Evolutionary conservation across 345 rosid genomes (phyloP).

Genomic region (Citrus maxima): DNA sequence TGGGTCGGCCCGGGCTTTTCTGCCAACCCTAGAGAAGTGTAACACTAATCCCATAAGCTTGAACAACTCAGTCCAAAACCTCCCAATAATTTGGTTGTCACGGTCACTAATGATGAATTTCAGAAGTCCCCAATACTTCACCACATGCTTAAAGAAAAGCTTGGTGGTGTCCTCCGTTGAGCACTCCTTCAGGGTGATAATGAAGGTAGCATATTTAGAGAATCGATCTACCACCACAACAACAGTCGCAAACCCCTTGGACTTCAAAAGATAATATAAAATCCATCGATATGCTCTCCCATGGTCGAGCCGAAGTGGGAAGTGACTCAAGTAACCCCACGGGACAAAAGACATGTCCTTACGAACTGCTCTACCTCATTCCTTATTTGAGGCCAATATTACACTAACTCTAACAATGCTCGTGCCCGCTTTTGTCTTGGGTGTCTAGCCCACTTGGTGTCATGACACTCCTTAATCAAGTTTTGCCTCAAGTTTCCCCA

Average conservation of each 20-base stretch:
- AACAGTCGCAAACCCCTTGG: rapidly evolving
- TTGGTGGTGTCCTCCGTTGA: no score
- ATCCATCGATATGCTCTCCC: background rate
- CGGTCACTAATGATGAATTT: background rate
- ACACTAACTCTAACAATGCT: background rate
- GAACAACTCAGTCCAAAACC: background rate
- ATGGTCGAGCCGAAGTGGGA: rapidly evolving
- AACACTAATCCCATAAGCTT: no score
- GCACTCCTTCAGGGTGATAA: rapidly evolving
- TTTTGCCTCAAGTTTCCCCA: background rate
- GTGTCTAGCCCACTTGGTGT: background rate
- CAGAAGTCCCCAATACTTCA: background rate
- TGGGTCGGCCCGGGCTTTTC: no score
- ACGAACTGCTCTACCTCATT: background rate
- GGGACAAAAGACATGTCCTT: background rate
- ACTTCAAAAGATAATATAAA: background rate
- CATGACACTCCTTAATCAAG: background rate
- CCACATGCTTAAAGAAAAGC: no score
- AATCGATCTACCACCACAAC: background rate
- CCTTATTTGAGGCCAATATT: background rate
- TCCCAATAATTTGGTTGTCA: background rate
- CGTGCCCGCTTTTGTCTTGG: rapidly evolving
- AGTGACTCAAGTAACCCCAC: background rate
- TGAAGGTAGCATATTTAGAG: background rate
- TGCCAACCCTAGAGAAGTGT: no score